Evolutionary conservation across 345 rosid genomes (phyloP), one percentile per base, ranked within the genome.

Genomic region (Aquilaria malaccensis): DNA sequence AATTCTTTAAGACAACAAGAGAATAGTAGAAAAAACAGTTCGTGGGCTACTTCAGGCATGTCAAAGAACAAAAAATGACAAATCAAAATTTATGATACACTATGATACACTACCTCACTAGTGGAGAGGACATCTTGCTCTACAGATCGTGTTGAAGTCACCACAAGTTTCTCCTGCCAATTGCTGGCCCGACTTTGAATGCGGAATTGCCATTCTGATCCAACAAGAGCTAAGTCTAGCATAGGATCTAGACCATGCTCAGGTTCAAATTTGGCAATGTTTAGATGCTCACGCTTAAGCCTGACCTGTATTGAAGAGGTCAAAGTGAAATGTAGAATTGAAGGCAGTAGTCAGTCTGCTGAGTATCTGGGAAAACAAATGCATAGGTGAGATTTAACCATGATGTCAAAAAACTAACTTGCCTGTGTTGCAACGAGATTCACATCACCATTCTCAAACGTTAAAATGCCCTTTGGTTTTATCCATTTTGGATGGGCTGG

Each of bases 341-440:
- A 67, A 55, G 47, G 1, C 61, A 51, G n/a, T 43, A 48, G 56
- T 56, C 50, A 62, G 43, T 31, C 15, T 37, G 43, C 7, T 48
- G 50, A 49, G 58, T 66, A 60, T 67, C 31, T 48, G 37, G 50
- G 43, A 61, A 32, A 13, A 12, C 4, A 61, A 66, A n/a, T 43
- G 58, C 49, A 49, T 58, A 52, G 41, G 15, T 52, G 58, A 58
- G 13, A 57, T 12, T 62, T 31, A 13, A 14, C 50, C 10, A 60
- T 14, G 37, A 45, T 48, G 30, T 22, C 22, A 50, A 45, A 62
- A 45, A 32, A 59, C 50, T 14, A 61, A 73, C 77, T 78, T 72
- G 84, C 99, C 81, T 94, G 97, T 69, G 97, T 90, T 52, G 97
- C 96, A 72, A 90, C 99, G 55, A 94, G 99, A 81, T 86, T 90